These are phyloP conservation scores for Apophysomyces trapeziformis DNA, from an alignment of 371 early-diverging fungal genomes.

Conservation along the genomic window DNA sequence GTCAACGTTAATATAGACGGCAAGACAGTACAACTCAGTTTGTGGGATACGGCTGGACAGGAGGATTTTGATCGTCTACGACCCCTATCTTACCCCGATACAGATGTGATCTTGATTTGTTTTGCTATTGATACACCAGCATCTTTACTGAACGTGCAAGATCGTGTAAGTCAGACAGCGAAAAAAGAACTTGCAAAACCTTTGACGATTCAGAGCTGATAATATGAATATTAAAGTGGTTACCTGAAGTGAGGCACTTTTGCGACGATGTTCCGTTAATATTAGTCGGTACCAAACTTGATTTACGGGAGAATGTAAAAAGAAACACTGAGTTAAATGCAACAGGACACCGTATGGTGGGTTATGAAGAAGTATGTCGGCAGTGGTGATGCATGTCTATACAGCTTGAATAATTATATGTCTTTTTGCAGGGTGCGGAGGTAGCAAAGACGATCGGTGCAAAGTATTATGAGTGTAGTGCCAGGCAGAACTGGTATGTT, in stretches of 20 bases:
- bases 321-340: conserved; percentile 28
- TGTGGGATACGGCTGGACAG: conserved; percentile 95
- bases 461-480: conserved; percentile 87
- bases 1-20: conserved; percentile 78
- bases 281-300: conserved; percentile 71
- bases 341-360: conserved; percentile 36
- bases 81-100: conserved; percentile 85
- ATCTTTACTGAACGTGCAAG: conserved; percentile 82
- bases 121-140: conserved; percentile 78
- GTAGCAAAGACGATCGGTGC: conserved; percentile 77
- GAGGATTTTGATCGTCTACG: conserved; percentile 87
- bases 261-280: conserved; percentile 66
- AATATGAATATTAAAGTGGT: conserved; percentile 44
- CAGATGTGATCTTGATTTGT: conserved; percentile 90
- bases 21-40: conserved; percentile 78
- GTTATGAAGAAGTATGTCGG: conserved; percentile 35
- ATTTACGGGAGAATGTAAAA: conserved; percentile 56
- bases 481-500: conserved; percentile 78
- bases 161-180: conserved; percentile 58
- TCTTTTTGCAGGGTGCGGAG: conserved; percentile 65
- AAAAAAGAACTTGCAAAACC: background rate
- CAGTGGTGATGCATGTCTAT: too few relatives aligned
- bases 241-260: conserved; percentile 67
- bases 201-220: background rate
- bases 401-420: conserved; percentile 46